phyloP scores from a whole-genome alignment of 768 basidiomycete genomes.

The Lactifluus piperatus region DNA sequence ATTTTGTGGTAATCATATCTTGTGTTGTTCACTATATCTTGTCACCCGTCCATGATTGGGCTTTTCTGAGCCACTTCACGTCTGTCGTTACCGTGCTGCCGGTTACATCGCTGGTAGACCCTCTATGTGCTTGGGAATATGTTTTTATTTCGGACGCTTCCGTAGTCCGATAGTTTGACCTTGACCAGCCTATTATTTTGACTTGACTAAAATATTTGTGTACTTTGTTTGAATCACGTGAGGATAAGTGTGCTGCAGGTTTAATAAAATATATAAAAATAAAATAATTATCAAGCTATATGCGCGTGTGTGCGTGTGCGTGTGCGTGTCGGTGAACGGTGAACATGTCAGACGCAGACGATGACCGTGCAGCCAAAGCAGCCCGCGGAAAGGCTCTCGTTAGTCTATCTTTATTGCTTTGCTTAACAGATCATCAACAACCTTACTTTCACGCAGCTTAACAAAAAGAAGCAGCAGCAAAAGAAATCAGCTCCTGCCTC shows the following conservation, averaged over 20 bases:
- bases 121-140: conserved; percentile 23
- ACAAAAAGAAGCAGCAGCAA: conserved; percentile 73
- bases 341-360: conserved; percentile 53
- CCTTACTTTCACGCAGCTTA: conserved; percentile 42
- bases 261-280: too few relatives aligned
- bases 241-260: neutral
- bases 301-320: too few relatives aligned
- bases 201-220: neutral
- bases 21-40: conserved; percentile 45
- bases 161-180: conserved; percentile 10
- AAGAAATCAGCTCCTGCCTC: conserved; percentile 47
- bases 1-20: conserved; percentile 37
- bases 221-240: conserved; percentile 8
- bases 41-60: conserved; percentile 27
- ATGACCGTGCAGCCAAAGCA: conserved; percentile 73
- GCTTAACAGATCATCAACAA: neutral
- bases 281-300: too few relatives aligned
- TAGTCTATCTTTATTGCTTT: conserved; percentile 23
- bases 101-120: conserved; percentile 22
- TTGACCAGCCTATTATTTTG: conserved; percentile 1
- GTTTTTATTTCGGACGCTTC: conserved; percentile 26
- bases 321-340: too few relatives aligned
- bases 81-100: conserved; percentile 49
- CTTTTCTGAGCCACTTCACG: conserved; percentile 41
- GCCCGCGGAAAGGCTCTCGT: conserved; percentile 83